A percentile compares a stretch with the other conserved stretches of the same genome.
Evolutionary conservation across 768 basidiomycete genomes (phyloP).

Genomic region (Gloeopeniophorella convolvens): DNA sequence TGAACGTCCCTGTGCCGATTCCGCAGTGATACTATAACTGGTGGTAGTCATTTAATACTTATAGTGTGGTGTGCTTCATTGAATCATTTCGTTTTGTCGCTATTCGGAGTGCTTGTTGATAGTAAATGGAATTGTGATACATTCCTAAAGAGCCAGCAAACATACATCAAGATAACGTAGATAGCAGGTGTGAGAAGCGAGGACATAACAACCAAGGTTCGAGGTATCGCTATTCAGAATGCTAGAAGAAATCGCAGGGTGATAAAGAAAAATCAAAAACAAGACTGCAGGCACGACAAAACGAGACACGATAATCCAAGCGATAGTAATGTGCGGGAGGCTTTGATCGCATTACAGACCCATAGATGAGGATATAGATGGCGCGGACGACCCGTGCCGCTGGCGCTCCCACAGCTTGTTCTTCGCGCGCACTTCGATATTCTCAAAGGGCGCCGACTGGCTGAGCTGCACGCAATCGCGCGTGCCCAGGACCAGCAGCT

Average conservation of each 20-base stretch:
- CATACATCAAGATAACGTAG: constrained; percentile 10
- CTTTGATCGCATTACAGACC: constrained; percentile 26
- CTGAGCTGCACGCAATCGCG: constrained; percentile 82
- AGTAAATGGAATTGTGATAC: background rate
- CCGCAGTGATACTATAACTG: constrained; percentile 16
- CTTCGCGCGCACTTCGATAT: constrained; percentile 79
- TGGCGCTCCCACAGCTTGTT: constrained; percentile 80
- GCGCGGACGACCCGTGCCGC: constrained; percentile 36
- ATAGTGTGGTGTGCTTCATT: no score
- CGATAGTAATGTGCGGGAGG: background rate
- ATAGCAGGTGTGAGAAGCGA: constrained; percentile 1
- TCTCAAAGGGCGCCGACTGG: constrained; percentile 71
- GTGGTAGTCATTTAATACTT: no score
- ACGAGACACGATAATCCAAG: background rate
- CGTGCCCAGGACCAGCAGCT: constrained; percentile 89
- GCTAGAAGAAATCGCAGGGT: background rate
- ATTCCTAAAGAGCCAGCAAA: constrained; percentile 1
- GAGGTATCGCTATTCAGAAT: constrained; percentile 13
- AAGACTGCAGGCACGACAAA: no score
- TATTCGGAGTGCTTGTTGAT: no score
- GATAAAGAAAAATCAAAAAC: background rate
- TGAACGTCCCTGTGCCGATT: constrained; percentile 27
- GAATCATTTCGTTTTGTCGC: no score
- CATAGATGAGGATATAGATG: constrained; percentile 42
- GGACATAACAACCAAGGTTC: constrained; percentile 8